Conservation (phyloP, 148 eudicot species). For the Heliamphora exappendiculata region DNA sequence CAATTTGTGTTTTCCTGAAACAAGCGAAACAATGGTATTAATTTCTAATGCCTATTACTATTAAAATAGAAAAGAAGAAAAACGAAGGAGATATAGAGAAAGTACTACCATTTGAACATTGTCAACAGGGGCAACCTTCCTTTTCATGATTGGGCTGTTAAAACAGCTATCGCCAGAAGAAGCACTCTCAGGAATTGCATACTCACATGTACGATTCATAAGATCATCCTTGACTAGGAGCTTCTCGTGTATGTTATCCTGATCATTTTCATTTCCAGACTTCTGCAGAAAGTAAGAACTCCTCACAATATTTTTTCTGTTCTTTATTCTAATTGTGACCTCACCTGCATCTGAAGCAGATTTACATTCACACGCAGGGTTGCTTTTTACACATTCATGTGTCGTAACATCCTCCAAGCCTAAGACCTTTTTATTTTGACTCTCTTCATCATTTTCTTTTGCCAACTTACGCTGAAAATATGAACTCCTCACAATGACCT, state of each 20-base stretch:
- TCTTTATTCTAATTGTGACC: constrained; percentile 6
- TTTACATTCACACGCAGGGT: constrained; percentile 5
- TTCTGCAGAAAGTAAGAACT: constrained; percentile 57
- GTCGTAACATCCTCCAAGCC: constrained; percentile 1
- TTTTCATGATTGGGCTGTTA: constrained; percentile 34
- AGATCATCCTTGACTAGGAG: constrained; percentile 9
- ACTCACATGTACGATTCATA: constrained; percentile 16
- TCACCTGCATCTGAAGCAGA: constrained; percentile 10
- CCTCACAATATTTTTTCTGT: constrained; percentile 27
- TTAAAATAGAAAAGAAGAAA: background rate
- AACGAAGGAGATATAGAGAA: background rate
- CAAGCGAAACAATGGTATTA: background rate
- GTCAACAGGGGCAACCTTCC: constrained; percentile 43
- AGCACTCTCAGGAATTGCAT: constrained; percentile 20
- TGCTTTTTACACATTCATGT: constrained; percentile 7
- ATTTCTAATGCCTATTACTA: background rate
- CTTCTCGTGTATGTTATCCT: constrained; percentile 13
- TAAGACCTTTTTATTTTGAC: constrained; percentile 18
- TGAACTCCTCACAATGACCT: constrained; percentile 42
- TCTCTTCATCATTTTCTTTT: constrained; percentile 22
- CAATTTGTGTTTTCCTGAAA: constrained; percentile 33
- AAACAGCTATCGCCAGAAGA: constrained; percentile 11
- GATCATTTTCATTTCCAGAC: constrained; percentile 23
- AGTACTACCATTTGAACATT: constrained; percentile 29
- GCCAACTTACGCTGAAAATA: constrained; percentile 43